Percentiles rank a stretch among this genome's conserved stretches.
These are phyloP conservation scores for Westerdykella aurantiaca DNA, from an alignment of 2,329 filamentous ascomycete genomes.

Conservation along the genomic window DNA sequence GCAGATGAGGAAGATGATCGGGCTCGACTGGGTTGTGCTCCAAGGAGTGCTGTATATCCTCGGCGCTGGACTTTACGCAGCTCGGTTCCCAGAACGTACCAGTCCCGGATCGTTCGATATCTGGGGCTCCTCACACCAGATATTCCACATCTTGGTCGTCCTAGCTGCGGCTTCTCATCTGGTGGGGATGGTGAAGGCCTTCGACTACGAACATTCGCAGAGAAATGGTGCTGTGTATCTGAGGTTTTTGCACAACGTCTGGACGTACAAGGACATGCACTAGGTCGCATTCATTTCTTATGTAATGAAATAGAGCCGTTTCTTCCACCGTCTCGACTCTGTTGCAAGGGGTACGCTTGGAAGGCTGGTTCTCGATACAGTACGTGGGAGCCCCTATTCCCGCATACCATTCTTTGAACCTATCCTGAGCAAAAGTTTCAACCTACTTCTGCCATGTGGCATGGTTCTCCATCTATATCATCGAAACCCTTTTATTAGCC, in stretches of 20 bases:
- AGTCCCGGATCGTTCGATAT: constrained; percentile 79
- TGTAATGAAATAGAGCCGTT: background rate
- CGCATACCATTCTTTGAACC: too few relatives aligned
- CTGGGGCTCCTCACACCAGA: constrained; percentile 88
- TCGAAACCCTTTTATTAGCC: too few relatives aligned
- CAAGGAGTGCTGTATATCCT: constrained; percentile 81
- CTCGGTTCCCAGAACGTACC: constrained; percentile 75
- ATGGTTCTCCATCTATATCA: too few relatives aligned
- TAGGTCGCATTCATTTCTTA: background rate
- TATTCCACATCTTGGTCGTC: constrained; percentile 88
- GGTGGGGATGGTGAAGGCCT: constrained; percentile 73
- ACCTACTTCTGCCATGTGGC: too few relatives aligned
- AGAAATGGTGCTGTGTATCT: constrained; percentile 10
- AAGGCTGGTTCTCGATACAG: too few relatives aligned
- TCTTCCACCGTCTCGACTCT: background rate
- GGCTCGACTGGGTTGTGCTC: constrained; percentile 70
- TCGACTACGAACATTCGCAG: constrained; percentile 71
- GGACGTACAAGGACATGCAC: constrained; percentile 4
- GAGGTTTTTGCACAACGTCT: constrained; percentile 10
- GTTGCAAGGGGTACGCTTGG: too few relatives aligned
- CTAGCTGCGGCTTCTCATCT: constrained; percentile 77
- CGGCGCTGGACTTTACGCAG: constrained; percentile 81
- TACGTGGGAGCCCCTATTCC: too few relatives aligned
- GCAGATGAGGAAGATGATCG: constrained; percentile 66
- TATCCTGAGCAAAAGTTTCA: too few relatives aligned